phyloP scores from a whole-genome alignment of 345 rosid species.

The Syzygium oleosum region DNA sequence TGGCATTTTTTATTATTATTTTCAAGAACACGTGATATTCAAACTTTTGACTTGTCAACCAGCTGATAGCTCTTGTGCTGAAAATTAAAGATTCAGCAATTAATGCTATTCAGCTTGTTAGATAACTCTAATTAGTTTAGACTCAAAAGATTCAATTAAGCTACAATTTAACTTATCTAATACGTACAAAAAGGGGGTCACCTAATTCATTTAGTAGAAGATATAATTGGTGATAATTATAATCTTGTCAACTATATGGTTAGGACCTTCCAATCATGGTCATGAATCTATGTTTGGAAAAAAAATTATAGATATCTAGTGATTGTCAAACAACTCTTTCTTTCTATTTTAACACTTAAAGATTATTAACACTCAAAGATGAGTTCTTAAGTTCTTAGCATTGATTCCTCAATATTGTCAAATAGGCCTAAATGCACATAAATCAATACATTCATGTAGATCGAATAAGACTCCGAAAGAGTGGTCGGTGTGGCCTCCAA shows the following conservation, averaged over 20 bases:
- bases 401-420: neutral
- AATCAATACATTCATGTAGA: neutral
- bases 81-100: neutral
- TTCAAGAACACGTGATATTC: neutral
- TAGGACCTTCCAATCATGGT: fast-evolving
- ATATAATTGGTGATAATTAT: neutral
- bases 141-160: neutral
- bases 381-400: fast-evolving
- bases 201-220: neutral
- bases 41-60: neutral
- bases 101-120: neutral
- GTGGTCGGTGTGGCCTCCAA: neutral
- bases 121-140: neutral
- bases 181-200: neutral
- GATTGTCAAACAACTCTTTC: neutral
- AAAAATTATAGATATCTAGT: neutral
- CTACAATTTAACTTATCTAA: neutral
- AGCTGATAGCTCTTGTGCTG: fast-evolving
- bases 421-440: neutral
- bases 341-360: neutral
- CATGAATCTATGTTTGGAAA: neutral
- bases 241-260: neutral
- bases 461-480: neutral
- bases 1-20: neutral
- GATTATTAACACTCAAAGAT: neutral